Conservation (phyloP, 345 rosid species). For the Eucalyptus decipiens region DNA sequence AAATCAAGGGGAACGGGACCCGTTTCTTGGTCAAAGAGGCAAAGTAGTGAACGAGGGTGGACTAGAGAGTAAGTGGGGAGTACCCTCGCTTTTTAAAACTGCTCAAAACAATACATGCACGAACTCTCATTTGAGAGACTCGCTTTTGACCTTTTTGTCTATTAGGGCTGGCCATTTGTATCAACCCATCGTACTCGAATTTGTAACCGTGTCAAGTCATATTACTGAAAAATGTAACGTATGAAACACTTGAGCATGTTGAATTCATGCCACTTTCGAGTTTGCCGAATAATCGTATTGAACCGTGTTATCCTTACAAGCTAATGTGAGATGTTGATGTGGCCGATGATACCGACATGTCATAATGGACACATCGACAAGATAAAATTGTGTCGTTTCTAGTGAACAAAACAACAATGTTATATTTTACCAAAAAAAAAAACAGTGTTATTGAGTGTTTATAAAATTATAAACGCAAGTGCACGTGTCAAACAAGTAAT, state of each 20-base stretch:
- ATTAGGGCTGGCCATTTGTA: neutral
- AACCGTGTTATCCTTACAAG: neutral
- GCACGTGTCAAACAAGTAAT: no score
- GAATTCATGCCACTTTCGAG: neutral
- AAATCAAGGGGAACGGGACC: neutral
- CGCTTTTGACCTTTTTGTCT: neutral
- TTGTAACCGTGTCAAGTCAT: neutral
- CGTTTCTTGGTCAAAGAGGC: neutral
- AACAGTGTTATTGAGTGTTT: no score
- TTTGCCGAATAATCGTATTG: fast-evolving
- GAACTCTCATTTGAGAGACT: neutral
- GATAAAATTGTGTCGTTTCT: neutral
- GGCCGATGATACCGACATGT: fast-evolving
- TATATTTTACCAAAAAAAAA: no score
- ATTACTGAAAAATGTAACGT: neutral
- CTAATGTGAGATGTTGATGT: neutral
- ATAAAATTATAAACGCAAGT: no score
- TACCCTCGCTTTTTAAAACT: neutral
- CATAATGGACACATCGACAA: fast-evolving
- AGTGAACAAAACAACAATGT: neutral
- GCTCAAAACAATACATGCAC: neutral
- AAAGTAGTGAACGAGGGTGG: neutral
- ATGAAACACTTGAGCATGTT: neutral
- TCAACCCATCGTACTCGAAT: fast-evolving
- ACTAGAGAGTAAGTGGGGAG: neutral